Conservation (phyloP, 305 asterid species). For the Andrographis paniculata region DNA sequence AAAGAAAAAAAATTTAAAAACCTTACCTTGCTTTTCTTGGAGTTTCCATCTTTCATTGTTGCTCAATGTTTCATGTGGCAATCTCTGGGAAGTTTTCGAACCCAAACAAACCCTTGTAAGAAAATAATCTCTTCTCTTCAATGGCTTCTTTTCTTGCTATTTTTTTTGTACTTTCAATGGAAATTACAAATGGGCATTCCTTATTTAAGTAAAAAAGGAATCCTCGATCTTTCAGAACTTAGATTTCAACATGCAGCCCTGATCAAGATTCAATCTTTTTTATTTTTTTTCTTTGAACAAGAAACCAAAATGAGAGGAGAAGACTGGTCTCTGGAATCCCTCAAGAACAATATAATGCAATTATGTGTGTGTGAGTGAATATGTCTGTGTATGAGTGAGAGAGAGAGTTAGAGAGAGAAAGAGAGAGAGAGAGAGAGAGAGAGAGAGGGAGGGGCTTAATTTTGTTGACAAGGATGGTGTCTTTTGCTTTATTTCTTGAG, state of each 20-base stretch:
- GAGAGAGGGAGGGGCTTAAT: not conserved
- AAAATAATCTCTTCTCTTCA: too few relatives aligned
- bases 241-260: not conserved
- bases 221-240: not conserved
- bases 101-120: too few relatives aligned
- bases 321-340: not conserved
- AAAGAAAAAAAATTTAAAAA: not conserved
- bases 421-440: not conserved
- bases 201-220: not conserved
- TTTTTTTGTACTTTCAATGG: too few relatives aligned
- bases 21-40: constrained; percentile 40
- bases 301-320: not conserved
- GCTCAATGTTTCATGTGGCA: constrained; percentile 22
- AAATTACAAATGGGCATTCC: constrained; percentile 2
- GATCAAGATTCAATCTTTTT: not conserved
- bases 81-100: not conserved
- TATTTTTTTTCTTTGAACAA: not conserved
- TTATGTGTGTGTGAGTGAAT: not conserved
- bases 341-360: not conserved
- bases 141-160: too few relatives aligned
- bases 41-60: constrained; percentile 50
- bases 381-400: too few relatives aligned
- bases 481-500: constrained; percentile 2
- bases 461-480: too few relatives aligned
- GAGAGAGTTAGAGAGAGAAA: too few relatives aligned